phyloP scores from a whole-genome alignment of 108 stramenopile species.

The Parmales sp. region DNA sequence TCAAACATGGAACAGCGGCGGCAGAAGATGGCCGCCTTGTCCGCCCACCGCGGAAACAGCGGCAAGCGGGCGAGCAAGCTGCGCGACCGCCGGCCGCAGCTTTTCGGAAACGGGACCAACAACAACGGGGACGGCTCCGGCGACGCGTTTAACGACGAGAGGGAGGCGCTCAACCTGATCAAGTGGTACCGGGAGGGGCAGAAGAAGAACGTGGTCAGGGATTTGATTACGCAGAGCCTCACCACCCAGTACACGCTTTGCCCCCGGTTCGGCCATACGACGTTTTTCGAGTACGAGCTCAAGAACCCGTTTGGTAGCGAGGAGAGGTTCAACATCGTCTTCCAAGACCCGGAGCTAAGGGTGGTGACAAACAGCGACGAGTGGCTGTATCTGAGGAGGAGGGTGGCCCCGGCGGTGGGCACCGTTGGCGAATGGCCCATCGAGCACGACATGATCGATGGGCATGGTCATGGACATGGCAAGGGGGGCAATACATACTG shows the following conservation, averaged over 20 bases:
- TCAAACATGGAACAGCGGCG: no score
- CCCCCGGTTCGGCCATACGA: constrained; percentile 31
- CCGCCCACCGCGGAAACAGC: constrained; percentile 20
- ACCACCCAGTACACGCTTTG: constrained; percentile 30
- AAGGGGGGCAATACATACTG: constrained; percentile 11
- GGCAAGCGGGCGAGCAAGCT: not conserved
- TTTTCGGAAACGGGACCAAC: no score
- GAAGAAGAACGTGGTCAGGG: constrained; percentile 37
- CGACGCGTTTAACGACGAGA: constrained; percentile 10
- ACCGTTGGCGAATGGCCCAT: constrained; percentile 28
- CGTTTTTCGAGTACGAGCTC: constrained; percentile 43
- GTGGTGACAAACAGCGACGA: constrained; percentile 29
- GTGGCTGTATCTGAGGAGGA: constrained; percentile 21
- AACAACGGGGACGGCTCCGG: not conserved
- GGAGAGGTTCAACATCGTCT: constrained; percentile 40
- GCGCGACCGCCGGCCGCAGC: not conserved
- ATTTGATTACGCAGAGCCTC: constrained; percentile 28
- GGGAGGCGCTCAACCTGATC: constrained; percentile 34
- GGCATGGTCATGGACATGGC: no score
- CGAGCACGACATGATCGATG: constrained; percentile 42
- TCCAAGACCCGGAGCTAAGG: constrained; percentile 38
- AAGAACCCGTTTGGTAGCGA: constrained; percentile 45
- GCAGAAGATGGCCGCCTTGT: constrained; percentile 8
- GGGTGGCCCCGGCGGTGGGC: constrained; percentile 12
- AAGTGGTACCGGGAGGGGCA: constrained; percentile 50